Conservation (phyloP, 345 rosid species). For the Gossypium stocksii region DNA sequence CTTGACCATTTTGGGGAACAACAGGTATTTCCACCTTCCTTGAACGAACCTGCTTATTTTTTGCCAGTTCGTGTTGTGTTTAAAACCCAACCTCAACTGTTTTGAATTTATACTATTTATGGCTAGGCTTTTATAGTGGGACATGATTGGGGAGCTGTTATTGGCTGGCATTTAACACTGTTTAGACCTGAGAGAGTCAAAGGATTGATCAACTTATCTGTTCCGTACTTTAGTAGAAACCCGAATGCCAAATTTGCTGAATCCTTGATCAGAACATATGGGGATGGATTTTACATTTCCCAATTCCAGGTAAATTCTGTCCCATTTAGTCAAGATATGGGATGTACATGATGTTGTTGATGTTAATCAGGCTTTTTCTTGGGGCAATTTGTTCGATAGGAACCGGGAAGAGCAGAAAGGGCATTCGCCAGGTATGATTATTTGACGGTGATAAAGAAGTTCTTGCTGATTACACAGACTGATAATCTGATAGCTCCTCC, state of each 20-base stretch:
- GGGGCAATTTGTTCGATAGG: constrained; percentile 23
- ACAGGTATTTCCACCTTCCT: constrained; percentile 29
- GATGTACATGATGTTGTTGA: neutral
- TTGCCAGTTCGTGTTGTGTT: neutral
- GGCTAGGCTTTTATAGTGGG: constrained; percentile 61
- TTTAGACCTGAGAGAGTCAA: constrained; percentile 55
- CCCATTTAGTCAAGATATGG: neutral
- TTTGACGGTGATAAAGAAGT: constrained; percentile 64
- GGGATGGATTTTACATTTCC: constrained; percentile 52
- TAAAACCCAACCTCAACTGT: too few relatives aligned
- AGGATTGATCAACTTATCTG: constrained; percentile 42
- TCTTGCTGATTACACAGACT: constrained; percentile 43
- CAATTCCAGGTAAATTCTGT: constrained; percentile 55
- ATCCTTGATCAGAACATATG: constrained; percentile 21
- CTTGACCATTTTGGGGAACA: constrained; percentile 46
- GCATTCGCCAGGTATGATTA: constrained; percentile 58
- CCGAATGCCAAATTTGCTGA: constrained; percentile 33
- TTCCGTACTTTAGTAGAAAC: constrained; percentile 40
- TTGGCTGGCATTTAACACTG: constrained; percentile 48
- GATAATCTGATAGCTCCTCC: constrained; percentile 53
- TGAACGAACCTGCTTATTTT: neutral
- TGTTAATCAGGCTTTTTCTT: neutral
- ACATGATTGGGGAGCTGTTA: constrained; percentile 65
- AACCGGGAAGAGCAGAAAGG: constrained; percentile 70
- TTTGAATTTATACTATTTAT: neutral